Evolutionary conservation across 2,329 filamentous ascomycete species (phyloP).

Genomic region (Pestalotiopsis sp.): DNA sequence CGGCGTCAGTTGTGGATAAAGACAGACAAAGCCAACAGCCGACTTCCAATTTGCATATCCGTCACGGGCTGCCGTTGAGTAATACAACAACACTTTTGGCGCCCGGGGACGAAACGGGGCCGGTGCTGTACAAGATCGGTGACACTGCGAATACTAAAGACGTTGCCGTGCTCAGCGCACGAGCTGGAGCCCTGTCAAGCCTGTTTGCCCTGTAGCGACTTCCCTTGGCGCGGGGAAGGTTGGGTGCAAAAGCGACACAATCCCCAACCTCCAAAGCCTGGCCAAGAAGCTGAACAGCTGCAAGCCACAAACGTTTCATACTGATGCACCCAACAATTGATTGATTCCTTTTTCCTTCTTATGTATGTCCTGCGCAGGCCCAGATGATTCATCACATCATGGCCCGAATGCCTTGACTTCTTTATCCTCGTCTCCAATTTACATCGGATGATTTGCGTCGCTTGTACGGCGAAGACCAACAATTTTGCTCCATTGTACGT

Average conservation of each 20-base stretch:
- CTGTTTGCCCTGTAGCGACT: background rate
- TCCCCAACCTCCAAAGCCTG: background rate
- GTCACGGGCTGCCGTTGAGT: background rate
- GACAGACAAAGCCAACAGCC: background rate
- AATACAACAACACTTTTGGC: background rate
- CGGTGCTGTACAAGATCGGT: background rate
- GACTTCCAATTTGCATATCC: background rate
- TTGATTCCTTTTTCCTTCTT: background rate
- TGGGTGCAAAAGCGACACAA: background rate
- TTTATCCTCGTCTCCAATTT: background rate
- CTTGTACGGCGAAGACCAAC: background rate
- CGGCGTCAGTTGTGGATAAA: background rate
- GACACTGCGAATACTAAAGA: background rate
- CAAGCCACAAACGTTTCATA: background rate
- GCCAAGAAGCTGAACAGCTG: background rate
- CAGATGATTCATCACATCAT: background rate
- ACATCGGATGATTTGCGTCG: background rate
- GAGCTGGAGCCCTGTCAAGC: background rate
- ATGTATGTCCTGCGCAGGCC: background rate
- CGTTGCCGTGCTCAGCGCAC: background rate
- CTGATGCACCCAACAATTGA: background rate
- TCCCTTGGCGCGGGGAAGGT: background rate
- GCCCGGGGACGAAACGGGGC: background rate
- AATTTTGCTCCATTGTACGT: background rate
- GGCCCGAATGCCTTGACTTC: background rate